Conservation (phyloP, 2,329 filamentous ascomycete species). For the Davidsoniella eucalypti region DNA sequence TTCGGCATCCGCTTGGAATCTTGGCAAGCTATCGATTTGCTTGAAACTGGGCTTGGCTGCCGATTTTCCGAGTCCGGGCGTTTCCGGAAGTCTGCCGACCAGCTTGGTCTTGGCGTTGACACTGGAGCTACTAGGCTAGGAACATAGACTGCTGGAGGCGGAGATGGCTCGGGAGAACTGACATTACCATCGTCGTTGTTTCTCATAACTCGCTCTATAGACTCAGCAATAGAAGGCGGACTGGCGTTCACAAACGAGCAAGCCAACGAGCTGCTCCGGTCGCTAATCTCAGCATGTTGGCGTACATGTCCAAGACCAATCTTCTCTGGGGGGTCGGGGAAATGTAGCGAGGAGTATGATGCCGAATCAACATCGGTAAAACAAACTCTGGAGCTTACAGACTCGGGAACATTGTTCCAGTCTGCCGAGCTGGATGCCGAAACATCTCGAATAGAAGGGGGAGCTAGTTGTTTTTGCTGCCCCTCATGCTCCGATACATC, state of each 20-base stretch:
- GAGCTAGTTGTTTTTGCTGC: background rate
- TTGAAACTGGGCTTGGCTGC: background rate
- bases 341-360: background rate
- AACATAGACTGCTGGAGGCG: too few species aligned
- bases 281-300: constrained; percentile 6
- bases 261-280: too few species aligned
- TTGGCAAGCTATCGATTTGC: background rate
- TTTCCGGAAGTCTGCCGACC: too few species aligned
- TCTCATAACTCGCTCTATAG: constrained; percentile 1
- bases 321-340: background rate
- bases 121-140: background rate
- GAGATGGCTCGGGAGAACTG: too few species aligned
- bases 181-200: background rate
- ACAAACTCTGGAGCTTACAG: constrained; percentile 7
- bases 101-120: background rate
- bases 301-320: constrained; percentile 7
- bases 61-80: background rate
- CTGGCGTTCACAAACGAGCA: background rate
- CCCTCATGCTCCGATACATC: background rate
- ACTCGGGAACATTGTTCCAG: constrained; percentile 11
- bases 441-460: background rate
- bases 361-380: background rate
- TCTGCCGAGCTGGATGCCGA: constrained; percentile 10
- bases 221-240: constrained; percentile 6
- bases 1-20: background rate